These are phyloP conservation scores for Xylariaceae sp. DNA, from an alignment of 2,329 filamentous ascomycete species.

Conservation along the genomic window DNA sequence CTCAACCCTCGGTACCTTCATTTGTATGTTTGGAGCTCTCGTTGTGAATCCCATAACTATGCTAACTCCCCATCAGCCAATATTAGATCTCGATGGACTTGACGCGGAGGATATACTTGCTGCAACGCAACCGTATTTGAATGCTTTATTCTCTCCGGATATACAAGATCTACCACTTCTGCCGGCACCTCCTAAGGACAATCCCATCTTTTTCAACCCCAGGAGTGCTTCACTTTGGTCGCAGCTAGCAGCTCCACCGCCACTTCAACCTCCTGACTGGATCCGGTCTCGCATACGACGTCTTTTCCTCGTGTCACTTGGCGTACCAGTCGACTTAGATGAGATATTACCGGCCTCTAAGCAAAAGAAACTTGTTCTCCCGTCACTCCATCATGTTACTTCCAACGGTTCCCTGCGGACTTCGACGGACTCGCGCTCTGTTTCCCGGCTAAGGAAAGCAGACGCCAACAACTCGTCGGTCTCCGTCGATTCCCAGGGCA, in stretches of 20 bases:
- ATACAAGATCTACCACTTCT: slow-evolving; percentile 54
- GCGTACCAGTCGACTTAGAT: slow-evolving; percentile 93
- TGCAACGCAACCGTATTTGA: slow-evolving; percentile 67
- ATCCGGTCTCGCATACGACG: slow-evolving; percentile 93
- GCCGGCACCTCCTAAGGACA: slow-evolving; percentile 55
- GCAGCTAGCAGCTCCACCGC: slow-evolving; percentile 91
- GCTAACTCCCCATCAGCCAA: slow-evolving; percentile 52
- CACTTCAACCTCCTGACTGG: slow-evolving; percentile 95
- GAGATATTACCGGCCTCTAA: slow-evolving; percentile 97
- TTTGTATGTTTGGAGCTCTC: slow-evolving; percentile 48
- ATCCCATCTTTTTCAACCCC: slow-evolving; percentile 78
- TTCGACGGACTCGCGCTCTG: slow-evolving; percentile 57
- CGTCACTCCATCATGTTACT: slow-evolving; percentile 60
- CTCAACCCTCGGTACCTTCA: slow-evolving; percentile 41
- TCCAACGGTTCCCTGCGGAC: slow-evolving; percentile 56
- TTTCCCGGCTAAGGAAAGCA: slow-evolving; percentile 49
- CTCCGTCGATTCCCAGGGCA: slow-evolving; percentile 62
- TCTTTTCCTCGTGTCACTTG: slow-evolving; percentile 92
- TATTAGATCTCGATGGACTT: slow-evolving; percentile 69
- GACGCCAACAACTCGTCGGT: slow-evolving; percentile 59
- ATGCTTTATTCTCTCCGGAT: slow-evolving; percentile 65
- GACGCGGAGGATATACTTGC: slow-evolving; percentile 62
- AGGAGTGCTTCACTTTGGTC: slow-evolving; percentile 92
- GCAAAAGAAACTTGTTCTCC: slow-evolving; percentile 95
- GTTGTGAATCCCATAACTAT: slow-evolving; percentile 36